Percentiles rank a stretch among this genome's conserved stretches.
phyloP scores from a whole-genome alignment of 2,329 filamentous ascomycete genomes.

The Talaromyces sp. region DNA sequence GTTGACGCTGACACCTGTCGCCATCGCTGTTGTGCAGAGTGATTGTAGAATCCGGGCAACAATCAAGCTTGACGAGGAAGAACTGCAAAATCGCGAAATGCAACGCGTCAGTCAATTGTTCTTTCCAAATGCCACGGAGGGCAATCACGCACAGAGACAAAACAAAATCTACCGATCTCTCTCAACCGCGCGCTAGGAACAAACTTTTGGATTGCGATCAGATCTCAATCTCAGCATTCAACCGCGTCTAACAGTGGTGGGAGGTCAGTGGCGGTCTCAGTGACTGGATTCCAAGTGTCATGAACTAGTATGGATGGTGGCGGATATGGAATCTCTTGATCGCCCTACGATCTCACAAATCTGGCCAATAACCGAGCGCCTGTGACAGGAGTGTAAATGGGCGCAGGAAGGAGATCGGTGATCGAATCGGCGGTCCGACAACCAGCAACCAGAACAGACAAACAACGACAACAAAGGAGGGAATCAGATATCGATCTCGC shows the following conservation, averaged over 20 bases:
- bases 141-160: neutral
- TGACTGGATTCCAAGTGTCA: neutral
- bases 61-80: neutral
- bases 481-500: conserved; percentile 1
- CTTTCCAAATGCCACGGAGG: neutral
- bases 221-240: conserved; percentile 38
- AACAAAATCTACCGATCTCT: neutral
- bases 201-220: conserved; percentile 32
- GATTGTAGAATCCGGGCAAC: too few relatives aligned
- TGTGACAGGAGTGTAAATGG: neutral
- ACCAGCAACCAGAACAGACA: neutral
- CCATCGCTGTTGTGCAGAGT: conserved; percentile 16
- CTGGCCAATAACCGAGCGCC: neutral
- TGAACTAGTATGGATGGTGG: neutral
- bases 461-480: neutral
- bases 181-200: conserved; percentile 15
- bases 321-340: neutral
- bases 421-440: neutral
- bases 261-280: neutral
- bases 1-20: conserved; percentile 31
- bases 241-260: conserved; percentile 17
- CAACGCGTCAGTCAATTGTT: neutral
- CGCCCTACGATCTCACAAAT: neutral
- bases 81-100: neutral
- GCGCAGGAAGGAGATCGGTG: neutral